Base-by-base conservation (phyloP, 2,329 filamentous ascomycete species). In the Aspergillus brunneoviolaceus region DNA sequence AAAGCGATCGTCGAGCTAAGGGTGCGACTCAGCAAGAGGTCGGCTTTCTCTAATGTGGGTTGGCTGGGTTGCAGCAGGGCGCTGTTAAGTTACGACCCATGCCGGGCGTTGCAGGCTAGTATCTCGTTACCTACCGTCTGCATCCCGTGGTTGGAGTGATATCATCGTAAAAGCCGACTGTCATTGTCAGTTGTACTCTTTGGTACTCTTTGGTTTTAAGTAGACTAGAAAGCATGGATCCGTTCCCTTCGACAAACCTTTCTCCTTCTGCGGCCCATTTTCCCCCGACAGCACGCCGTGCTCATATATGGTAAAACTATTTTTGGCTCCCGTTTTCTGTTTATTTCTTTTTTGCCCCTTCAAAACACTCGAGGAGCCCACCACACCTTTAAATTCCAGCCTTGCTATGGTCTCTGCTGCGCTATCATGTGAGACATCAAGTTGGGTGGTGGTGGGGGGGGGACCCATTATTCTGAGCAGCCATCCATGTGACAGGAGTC, bases 401-500 rank as follows among this genome's bases (percentile, higher is more conserved):
- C 23, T 48, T 47, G 56, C 60, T 52, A 51, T 56, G 56, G 33
- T 51, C 55, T 27, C 14, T 45, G 27, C 47, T 48, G 42, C 48
- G 12, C 56, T 23, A 63, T 63, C 58, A 64, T 63, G 60, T 63
- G 62, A 58, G 47, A 33, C 45, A 48, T 35, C 31, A 10, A 29
- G 12, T 35, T 35, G 33, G 33, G 33, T 35, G 33, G 27, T 7
- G 27, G 6, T 27, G n/a, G 39, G 25, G n/a, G 9, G 19, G 39
- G 19, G 11, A 5, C 50, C 51, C 52, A 35, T 49, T 45, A 42
- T 52, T 12, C 56, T 58, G 25, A 31, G 25, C 39, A 35, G 47
- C 21, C 12, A 59, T 58, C 61, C 62, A 58, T 63, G 61, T 64
- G 62, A 63, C 54, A 33, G 47, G 33, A 23, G 53, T 31, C 42